A percentile compares a stretch with the other conserved stretches of the same genome.
These are phyloP conservation scores for Massariosphaeria phaeospora DNA, from an alignment of 495 filamentous ascomycete species.

Conservation along the genomic window DNA sequence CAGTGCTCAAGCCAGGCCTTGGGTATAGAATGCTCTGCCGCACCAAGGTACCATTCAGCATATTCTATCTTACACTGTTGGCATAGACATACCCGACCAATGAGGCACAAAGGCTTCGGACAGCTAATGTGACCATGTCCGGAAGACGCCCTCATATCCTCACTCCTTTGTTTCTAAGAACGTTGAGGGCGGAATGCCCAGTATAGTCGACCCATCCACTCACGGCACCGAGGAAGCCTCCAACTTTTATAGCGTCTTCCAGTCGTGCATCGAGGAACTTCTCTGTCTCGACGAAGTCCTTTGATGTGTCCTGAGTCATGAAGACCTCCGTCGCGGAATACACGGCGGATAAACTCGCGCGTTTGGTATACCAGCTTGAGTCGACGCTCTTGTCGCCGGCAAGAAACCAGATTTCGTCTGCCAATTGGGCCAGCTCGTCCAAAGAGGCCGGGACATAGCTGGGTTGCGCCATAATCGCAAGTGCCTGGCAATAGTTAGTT, in stretches of 20 bases:
- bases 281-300: constrained; percentile 65
- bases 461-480: constrained; percentile 81
- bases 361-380: constrained; percentile 84
- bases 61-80: no score
- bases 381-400: constrained; percentile 80
- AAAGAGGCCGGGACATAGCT: constrained; percentile 70
- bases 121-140: no score
- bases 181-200: constrained; percentile 50
- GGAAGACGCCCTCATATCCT: constrained; percentile 36
- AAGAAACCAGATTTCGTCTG: constrained; percentile 82
- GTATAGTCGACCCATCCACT: constrained; percentile 75
- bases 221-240: constrained; percentile 54
- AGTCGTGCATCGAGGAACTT: constrained; percentile 73
- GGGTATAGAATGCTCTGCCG: no score
- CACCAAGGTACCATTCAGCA: no score
- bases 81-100: no score
- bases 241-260: constrained; percentile 58
- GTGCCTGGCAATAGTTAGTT: constrained; percentile 52
- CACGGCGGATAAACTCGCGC: constrained; percentile 67
- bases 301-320: constrained; percentile 79
- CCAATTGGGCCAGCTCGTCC: constrained; percentile 69
- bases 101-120: no score
- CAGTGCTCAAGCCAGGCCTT: no score
- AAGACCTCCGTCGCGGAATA: constrained; percentile 79
- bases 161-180: constrained; percentile 42